Percentiles rank a stretch among this genome's conserved stretches.
These are phyloP conservation scores for Fraxinus latifolia DNA, from an alignment of 305 asterid species.

Conservation along the genomic window DNA sequence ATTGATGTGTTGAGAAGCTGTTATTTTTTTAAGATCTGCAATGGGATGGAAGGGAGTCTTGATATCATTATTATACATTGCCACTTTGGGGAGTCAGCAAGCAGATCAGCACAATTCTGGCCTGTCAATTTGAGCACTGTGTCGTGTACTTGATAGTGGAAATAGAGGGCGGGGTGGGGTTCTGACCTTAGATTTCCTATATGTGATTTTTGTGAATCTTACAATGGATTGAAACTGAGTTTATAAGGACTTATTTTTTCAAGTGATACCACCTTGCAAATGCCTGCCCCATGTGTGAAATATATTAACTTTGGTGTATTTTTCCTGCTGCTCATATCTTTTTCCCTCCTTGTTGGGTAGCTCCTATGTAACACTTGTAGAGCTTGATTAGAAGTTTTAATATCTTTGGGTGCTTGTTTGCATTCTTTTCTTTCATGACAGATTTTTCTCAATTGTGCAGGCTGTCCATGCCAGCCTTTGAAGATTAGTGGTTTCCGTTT, in stretches of 20 bases:
- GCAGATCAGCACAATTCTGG: conserved; percentile 48
- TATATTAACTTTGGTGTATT: background rate
- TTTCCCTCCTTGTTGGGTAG: background rate
- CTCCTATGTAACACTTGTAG: background rate
- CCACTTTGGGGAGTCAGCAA: conserved; percentile 52
- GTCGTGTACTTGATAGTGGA: conserved; percentile 7
- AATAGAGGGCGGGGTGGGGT: background rate
- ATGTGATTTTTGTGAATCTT: background rate
- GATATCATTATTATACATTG: conserved; percentile 34
- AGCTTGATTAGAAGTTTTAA: background rate
- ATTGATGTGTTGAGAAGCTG: conserved; percentile 24
- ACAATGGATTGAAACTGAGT: background rate
- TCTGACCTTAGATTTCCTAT: background rate
- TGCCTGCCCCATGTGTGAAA: background rate
- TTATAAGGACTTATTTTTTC: background rate
- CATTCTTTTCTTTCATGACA: background rate
- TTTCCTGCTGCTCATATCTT: background rate
- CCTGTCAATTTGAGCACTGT: conserved; percentile 31
- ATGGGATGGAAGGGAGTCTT: conserved; percentile 54
- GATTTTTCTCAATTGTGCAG: background rate
- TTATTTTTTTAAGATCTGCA: conserved; percentile 28
- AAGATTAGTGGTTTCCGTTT: background rate
- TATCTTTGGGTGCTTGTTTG: background rate
- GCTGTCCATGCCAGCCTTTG: background rate
- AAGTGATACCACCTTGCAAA: background rate